Conservation (phyloP, 2,329 filamentous ascomycete species). For the Fusarium longipes region DNA sequence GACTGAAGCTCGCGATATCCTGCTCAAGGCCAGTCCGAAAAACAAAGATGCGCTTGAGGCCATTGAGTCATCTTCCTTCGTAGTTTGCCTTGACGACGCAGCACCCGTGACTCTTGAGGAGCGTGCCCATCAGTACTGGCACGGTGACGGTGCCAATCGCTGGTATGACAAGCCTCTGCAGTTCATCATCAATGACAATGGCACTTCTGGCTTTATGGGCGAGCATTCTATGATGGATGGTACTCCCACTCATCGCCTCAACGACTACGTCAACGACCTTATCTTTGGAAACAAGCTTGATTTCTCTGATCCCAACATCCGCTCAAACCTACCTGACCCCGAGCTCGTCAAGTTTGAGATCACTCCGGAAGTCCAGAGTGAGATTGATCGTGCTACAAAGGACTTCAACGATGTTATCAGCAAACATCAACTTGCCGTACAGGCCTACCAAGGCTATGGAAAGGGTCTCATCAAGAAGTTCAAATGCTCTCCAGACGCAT, state of each 20-base stretch:
- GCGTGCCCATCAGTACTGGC: conserved; percentile 96
- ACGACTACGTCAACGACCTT: conserved; percentile 91
- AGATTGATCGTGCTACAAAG: conserved; percentile 80
- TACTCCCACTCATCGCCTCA: conserved; percentile 94
- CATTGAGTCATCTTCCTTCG: conserved; percentile 89
- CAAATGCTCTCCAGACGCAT: conserved; percentile 96
- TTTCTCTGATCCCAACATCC: conserved; percentile 80
- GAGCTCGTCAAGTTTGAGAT: conserved; percentile 81
- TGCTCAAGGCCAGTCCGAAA: conserved; percentile 79
- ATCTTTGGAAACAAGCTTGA: conserved; percentile 97
- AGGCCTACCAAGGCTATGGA: conserved; percentile 96
- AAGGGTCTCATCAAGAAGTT: conserved; percentile 99
- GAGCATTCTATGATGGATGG: conserved; percentile 99
- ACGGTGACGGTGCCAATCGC: conserved; percentile 93
- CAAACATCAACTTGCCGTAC: conserved; percentile 90
- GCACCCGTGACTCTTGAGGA: conserved; percentile 93
- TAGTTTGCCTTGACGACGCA: conserved; percentile 93
- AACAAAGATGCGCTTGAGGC: conserved; percentile 83
- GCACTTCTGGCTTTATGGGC: conserved; percentile 95
- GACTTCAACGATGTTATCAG: conserved; percentile 87
- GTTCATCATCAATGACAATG: conserved; percentile 98
- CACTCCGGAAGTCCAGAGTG: conserved; percentile 76
- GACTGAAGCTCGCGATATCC: conserved; percentile 82
- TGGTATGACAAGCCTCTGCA: conserved; percentile 99
- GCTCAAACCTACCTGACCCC: conserved; percentile 87